Percentiles rank a stretch among this genome's conserved stretches.
Evolutionary conservation across 202 grass and related monocot genomes (phyloP).

Genomic region (Schoenoplectus triqueter): DNA sequence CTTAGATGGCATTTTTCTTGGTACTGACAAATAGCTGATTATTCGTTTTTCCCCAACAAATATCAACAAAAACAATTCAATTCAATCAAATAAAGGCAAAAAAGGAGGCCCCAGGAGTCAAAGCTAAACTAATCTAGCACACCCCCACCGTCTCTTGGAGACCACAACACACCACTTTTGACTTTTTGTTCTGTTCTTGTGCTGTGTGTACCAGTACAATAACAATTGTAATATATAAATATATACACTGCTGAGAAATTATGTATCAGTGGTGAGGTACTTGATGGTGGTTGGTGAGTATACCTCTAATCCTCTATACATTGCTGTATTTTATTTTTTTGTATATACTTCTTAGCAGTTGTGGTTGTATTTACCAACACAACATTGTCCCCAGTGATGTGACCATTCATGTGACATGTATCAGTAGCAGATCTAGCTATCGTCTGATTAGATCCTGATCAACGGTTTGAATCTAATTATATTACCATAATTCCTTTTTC

Average conservation of each 20-base stretch:
- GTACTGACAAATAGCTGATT: constrained; percentile 34
- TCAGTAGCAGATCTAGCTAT: neutral
- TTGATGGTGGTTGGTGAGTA: neutral
- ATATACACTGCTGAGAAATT: constrained; percentile 4
- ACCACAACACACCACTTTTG: constrained; percentile 34
- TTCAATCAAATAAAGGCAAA: constrained; percentile 34
- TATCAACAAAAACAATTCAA: neutral
- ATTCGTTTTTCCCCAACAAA: constrained; percentile 37
- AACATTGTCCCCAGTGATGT: neutral
- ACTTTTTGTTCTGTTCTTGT: constrained; percentile 27
- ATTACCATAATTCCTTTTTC: neutral
- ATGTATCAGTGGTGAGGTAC: constrained; percentile 10
- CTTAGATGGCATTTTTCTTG: constrained; percentile 39
- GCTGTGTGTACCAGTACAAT: constrained; percentile 24
- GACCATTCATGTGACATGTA: neutral
- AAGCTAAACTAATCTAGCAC: constrained; percentile 24
- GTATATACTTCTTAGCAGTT: neutral
- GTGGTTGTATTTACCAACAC: neutral
- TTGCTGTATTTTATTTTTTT: neutral
- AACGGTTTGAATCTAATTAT: neutral
- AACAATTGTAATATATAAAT: neutral
- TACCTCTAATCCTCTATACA: neutral
- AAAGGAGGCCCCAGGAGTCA: constrained; percentile 33
- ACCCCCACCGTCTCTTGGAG: constrained; percentile 37
- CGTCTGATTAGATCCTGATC: neutral